A percentile compares a stretch with the other conserved stretches of the same genome.
phyloP scores from a whole-genome alignment of 2,329 filamentous ascomycete genomes.

The Neofusicoccum laricinum region DNA sequence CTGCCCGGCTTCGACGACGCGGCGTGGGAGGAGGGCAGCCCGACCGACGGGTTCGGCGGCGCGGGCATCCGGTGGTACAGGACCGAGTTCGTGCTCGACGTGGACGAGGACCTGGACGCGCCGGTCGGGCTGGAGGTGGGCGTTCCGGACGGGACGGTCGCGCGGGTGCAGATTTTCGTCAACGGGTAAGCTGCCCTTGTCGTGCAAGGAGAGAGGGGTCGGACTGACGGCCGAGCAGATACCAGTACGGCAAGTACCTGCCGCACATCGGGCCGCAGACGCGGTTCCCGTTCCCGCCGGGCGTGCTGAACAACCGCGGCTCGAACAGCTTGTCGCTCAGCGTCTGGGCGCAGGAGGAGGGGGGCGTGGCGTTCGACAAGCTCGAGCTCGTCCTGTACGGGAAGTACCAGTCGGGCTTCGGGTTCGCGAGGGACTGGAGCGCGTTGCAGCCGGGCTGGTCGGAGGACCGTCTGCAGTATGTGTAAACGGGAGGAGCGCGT shows the following conservation, averaged over 20 bases:
- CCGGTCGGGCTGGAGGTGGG: constrained; percentile 56
- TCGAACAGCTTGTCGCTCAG: constrained; percentile 58
- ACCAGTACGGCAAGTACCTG: constrained; percentile 59
- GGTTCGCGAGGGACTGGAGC: constrained; percentile 45
- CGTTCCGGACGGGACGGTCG: constrained; percentile 41
- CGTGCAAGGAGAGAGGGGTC: not conserved
- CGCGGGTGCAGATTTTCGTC: constrained; percentile 57
- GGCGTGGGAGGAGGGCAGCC: constrained; percentile 38
- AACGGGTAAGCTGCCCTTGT: constrained; percentile 45
- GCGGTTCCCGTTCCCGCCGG: constrained; percentile 59
- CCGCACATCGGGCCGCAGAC: constrained; percentile 61
- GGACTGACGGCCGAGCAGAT: not conserved
- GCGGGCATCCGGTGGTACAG: constrained; percentile 58
- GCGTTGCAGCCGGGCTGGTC: constrained; percentile 16
- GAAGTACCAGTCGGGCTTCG: constrained; percentile 54
- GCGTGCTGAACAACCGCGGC: constrained; percentile 57
- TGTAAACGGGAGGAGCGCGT: not conserved
- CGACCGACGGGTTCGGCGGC: constrained; percentile 42
- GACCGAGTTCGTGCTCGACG: constrained; percentile 49
- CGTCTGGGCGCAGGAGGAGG: constrained; percentile 55
- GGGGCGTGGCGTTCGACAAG: constrained; percentile 48
- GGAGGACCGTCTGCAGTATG: constrained; percentile 16
- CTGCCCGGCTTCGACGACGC: constrained; percentile 55
- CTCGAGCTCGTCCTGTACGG: constrained; percentile 51
- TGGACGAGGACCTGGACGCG: constrained; percentile 54